Evolutionary conservation across 306 rosid species (phyloP), one percentile per base, ranked within the genome.

Genomic region (Acacia confusa): DNA sequence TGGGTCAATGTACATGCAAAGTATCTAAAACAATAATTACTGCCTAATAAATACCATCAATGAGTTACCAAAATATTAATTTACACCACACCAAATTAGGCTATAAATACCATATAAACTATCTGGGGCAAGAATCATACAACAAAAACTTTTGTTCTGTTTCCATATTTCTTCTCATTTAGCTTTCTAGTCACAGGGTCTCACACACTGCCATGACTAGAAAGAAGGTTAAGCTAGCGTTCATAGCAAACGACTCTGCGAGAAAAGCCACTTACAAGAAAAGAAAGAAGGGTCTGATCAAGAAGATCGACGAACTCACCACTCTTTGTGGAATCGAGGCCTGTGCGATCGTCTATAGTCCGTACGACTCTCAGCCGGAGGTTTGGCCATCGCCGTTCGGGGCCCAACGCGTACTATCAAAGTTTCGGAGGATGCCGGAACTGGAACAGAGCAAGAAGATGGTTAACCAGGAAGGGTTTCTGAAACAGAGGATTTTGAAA

Each of bases 191-290:
- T 63, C 40, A 3, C n/a, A 36, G 40, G 7, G 40, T 6, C 8
- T 36, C 8, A 55, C 13, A 55, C 9, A 55, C 17, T 76, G 40
- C 22, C 72, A 87, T 82, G 90, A 85, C 88, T 34, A 84, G 91
- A 78, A 88, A 88, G 77, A 88, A 83, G 81, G 91, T 88, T 77
- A 88, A 85, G 69, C 79, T 85, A 0, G 87, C 86, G 32, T 85
- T 85, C 85, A 85, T 88, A 68, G 64, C 61, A n/a, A 88, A 85
- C 6, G 91, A 88, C 47, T 77, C 86, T 0, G 83, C 88, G 0
- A 85, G 91, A 60, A 88, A 83, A 48, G 85, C 88, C 2, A 85
- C 91, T 12, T 88, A 80, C 80, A 88, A 83, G 84, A 88, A 85
- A 28, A 82, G 90, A 76, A 87, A 87, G 90, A 84, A 82, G 79